Evolutionary conservation across 148 eudicot species (phyloP), one percentile per base, ranked within the genome.

Genomic region (Nepenthes gracilis): DNA sequence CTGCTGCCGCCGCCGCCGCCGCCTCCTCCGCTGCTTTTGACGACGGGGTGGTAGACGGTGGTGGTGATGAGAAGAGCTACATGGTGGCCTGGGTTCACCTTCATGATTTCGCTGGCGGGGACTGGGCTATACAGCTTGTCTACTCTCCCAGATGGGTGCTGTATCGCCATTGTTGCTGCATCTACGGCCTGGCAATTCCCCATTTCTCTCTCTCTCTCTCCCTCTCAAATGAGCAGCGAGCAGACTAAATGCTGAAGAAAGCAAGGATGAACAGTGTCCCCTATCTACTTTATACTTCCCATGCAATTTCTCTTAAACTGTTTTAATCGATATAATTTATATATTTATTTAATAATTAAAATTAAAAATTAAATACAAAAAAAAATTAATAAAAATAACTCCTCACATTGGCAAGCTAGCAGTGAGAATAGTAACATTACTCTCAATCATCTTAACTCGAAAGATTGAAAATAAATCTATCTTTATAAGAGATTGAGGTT

Each of bases 181-280:
- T 93, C 99, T 14, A 93, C 74, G 15, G 99, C 91, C 56, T 93
- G 99, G 56, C 99, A 93, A 73, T 93, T 93, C 14, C 99, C 99
- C 99, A 93, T 88, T 61, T 23, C 23, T 23, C 23, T 23, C 23
- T 23, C 23, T 23, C 23, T 23, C 23, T 0, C 35, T 23, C 23
- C 23, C 23, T 23, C 23, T 23, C 23, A 23, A 23, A 23, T 23
- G 23, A 23, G 23, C 23, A 23, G 23, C 23, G 23, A 23, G 23
- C 23, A 23, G 23, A 23, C 23, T 23, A 50, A 23, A 23, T 23
- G 23, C 23, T 0, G 23, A 23, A 23, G 23, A 23, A 23, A 60
- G 45, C 36, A 33, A 54, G 45, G 37, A 50, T 60, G 54, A 34
- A 34, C 32, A 61, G 54, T 51, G 55, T 52, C 7, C 53, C 57